A percentile compares a stretch with the other conserved stretches of the same genome.
Conservation (phyloP, 805 yeast genomes). For the Candida adriatica region DNA sequence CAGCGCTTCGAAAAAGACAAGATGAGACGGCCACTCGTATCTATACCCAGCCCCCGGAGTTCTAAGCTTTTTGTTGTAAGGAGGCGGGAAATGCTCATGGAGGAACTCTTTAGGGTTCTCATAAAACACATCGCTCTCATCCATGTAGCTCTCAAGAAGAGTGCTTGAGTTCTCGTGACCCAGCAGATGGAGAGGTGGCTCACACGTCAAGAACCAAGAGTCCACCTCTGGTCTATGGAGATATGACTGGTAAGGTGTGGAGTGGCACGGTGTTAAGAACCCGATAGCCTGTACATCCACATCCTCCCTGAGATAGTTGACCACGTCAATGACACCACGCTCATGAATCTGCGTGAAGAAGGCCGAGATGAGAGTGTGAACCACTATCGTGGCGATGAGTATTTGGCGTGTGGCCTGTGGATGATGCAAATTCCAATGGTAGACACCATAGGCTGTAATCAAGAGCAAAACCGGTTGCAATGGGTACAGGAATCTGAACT, state of each 20-base stretch:
- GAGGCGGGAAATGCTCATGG: slow-evolving; percentile 42
- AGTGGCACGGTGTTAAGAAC: slow-evolving; percentile 92
- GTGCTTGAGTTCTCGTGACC: slow-evolving; percentile 23
- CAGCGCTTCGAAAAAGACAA: slow-evolving; percentile 66
- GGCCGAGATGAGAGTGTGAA: slow-evolving; percentile 37
- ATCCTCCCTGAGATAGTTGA: slow-evolving; percentile 41
- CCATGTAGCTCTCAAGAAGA: slow-evolving; percentile 49
- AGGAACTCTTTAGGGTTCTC: slow-evolving; percentile 56
- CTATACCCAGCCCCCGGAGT: slow-evolving; percentile 24
- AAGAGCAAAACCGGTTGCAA: slow-evolving; percentile 66
- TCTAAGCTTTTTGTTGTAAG: slow-evolving; percentile 17
- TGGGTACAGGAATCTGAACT: slow-evolving; percentile 83
- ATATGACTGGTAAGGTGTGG: slow-evolving; percentile 91
- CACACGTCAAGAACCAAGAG: slow-evolving; percentile 83
- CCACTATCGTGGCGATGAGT: slow-evolving; percentile 20
- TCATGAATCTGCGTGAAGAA: slow-evolving; percentile 71
- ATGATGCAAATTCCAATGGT: slow-evolving; percentile 18
- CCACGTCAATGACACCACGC: slow-evolving; percentile 73
- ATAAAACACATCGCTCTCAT: slow-evolving; percentile 83
- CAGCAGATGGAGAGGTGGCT: slow-evolving; percentile 62
- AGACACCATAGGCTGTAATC: slow-evolving; percentile 35
- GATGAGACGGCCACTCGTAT: slow-evolving; percentile 62
- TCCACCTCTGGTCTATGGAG: slow-evolving; percentile 50
- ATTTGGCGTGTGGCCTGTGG: slow-evolving; percentile 10
- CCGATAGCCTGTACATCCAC: slow-evolving; percentile 50